Evolutionary conservation across 2,329 filamentous ascomycete genomes (phyloP).

Genomic region (Cryphonectria carpinicola): DNA sequence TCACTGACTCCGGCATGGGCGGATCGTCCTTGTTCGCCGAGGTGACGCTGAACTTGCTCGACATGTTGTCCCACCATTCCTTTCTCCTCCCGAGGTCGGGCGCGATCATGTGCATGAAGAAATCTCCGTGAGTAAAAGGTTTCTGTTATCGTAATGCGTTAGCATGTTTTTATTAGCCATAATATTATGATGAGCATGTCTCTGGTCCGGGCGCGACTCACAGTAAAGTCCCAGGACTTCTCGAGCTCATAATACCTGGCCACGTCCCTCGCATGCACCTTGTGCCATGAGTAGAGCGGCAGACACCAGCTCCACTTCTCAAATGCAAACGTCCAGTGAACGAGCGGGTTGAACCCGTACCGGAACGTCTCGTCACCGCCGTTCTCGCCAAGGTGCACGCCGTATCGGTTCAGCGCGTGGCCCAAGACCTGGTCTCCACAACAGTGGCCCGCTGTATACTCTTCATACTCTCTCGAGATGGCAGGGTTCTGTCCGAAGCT

Average conservation of each 20-base stretch:
- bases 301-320: constrained; percentile 19
- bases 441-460: constrained; percentile 17
- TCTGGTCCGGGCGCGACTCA: background rate
- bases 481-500: constrained; percentile 11
- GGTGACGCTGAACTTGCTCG: constrained; percentile 33
- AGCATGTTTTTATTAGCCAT: background rate
- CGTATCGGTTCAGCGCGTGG: constrained; percentile 19
- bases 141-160: constrained; percentile 19
- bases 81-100: constrained; percentile 32
- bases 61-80: constrained; percentile 37
- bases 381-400: constrained; percentile 17
- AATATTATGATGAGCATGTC: background rate
- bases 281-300: constrained; percentile 30
- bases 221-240: constrained; percentile 32
- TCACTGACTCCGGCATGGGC: constrained; percentile 28
- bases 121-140: constrained; percentile 32
- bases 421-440: constrained; percentile 23
- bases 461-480: constrained; percentile 10
- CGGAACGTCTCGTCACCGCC: constrained; percentile 17
- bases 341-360: constrained; percentile 20
- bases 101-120: constrained; percentile 33
- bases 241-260: constrained; percentile 35
- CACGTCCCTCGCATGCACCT: constrained; percentile 34
- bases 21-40: constrained; percentile 31
- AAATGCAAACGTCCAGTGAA: constrained; percentile 17